Percentiles rank a stretch among this genome's conserved stretches.
phyloP scores from a whole-genome alignment of 2,329 filamentous ascomycete species.

The Trichoderma lentiforme region DNA sequence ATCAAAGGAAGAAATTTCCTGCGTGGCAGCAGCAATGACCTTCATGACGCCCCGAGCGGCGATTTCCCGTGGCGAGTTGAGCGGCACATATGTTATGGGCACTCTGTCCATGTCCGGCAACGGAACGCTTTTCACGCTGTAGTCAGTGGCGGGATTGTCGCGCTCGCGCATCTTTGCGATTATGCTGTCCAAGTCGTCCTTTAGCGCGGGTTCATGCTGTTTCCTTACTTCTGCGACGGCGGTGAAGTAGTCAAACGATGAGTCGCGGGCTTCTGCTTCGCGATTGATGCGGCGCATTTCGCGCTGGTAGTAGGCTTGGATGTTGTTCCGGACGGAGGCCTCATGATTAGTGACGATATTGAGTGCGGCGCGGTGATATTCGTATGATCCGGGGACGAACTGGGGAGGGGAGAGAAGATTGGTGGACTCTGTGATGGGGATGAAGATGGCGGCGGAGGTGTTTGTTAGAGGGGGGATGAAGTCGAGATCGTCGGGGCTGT shows the following conservation, averaged over 20 bases:
- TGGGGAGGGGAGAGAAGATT: slow-evolving; percentile 24
- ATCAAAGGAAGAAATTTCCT: slow-evolving; percentile 27
- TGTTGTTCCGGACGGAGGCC: slow-evolving; percentile 30
- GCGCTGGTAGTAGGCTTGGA: slow-evolving; percentile 29
- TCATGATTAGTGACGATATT: slow-evolving; percentile 27
- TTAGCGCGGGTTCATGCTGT: neutral
- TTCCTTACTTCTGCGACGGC: neutral
- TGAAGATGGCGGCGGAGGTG: slow-evolving; percentile 34
- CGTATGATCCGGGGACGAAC: slow-evolving; percentile 19
- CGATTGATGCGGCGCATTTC: slow-evolving; percentile 33
- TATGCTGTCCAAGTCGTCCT: slow-evolving; percentile 25
- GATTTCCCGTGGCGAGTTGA: slow-evolving; percentile 25
- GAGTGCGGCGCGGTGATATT: slow-evolving; percentile 24
- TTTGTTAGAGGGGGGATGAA: slow-evolving; percentile 23
- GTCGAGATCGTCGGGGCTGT: neutral
- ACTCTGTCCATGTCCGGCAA: slow-evolving; percentile 21
- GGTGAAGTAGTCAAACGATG: neutral
- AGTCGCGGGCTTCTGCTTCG: slow-evolving; percentile 13
- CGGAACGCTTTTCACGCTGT: slow-evolving; percentile 20
- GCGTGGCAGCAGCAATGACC: slow-evolving; percentile 21
- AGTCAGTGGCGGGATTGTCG: slow-evolving; percentile 20
- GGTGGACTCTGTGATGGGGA: slow-evolving; percentile 29
- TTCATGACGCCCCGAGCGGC: slow-evolving; percentile 24
- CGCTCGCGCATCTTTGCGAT: slow-evolving; percentile 31
- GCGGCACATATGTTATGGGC: neutral